Conservation (phyloP, 257 asterid species). For the Leonotis leonurus region DNA sequence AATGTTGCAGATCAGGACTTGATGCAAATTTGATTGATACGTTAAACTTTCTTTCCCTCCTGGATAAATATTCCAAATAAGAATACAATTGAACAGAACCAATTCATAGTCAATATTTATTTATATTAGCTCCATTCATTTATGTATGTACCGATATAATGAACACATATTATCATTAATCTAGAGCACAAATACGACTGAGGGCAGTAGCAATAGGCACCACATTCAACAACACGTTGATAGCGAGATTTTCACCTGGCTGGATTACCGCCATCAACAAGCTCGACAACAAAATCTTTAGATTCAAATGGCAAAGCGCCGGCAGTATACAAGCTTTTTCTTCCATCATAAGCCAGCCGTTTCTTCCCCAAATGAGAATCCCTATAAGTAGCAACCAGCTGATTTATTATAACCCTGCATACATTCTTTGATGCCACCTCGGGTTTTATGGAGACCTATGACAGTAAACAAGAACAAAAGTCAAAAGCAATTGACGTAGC, state of each 20-base stretch:
- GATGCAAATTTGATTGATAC: conserved; percentile 61
- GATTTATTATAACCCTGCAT: conserved; percentile 30
- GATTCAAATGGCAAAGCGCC: conserved; percentile 59
- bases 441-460: conserved; percentile 56
- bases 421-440: conserved; percentile 59
- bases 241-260: conserved; percentile 23
- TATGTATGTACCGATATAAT: not conserved
- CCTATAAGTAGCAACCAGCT: conserved; percentile 18
- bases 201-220: not conserved
- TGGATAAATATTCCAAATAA: conserved; percentile 17
- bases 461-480: too few relatives aligned
- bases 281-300: conserved; percentile 51
- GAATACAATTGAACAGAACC: not conserved
- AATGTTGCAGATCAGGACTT: conserved; percentile 47
- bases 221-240: not conserved
- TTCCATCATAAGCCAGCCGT: conserved; percentile 63
- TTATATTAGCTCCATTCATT: too few relatives aligned
- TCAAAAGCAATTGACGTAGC: not conserved
- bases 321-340: conserved; percentile 64
- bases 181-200: too few relatives aligned
- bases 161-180: too few relatives aligned
- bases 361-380: conserved; percentile 40
- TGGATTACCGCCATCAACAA: conserved; percentile 24
- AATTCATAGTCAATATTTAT: not conserved
- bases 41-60: conserved; percentile 55